A percentile compares a stretch with the other conserved stretches of the same genome.
Evolutionary conservation across 306 rosid species (phyloP).

Genomic region (Gastrolobium bilobum): DNA sequence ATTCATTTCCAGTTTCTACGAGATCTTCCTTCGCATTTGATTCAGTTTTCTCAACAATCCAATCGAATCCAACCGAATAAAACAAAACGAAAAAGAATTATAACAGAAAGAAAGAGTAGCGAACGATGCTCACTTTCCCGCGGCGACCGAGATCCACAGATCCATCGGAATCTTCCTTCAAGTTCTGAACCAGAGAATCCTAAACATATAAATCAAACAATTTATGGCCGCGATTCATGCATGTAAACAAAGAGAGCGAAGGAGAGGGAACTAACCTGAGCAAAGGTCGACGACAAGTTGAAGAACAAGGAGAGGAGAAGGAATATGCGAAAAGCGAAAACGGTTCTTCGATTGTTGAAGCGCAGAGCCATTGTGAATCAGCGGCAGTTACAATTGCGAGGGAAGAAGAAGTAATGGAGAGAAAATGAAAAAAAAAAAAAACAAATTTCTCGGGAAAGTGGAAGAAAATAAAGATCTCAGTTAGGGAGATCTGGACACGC

Average conservation of each 20-base stretch:
- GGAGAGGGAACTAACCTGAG: conserved; percentile 57
- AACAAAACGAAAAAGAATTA: conserved; percentile 6
- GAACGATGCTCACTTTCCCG: conserved; percentile 63
- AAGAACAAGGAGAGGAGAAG: conserved; percentile 49
- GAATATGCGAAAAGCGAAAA: conserved; percentile 49
- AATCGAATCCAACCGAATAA: conserved; percentile 13
- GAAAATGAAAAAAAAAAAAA: conserved; percentile 8
- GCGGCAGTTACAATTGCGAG: conserved; percentile 20
- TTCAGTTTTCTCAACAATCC: conserved; percentile 21
- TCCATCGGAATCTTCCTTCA: conserved; percentile 57
- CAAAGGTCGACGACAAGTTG: conserved; percentile 45
- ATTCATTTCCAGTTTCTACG: conserved; percentile 3
- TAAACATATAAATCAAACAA: conserved; percentile 17
- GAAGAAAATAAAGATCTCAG: conserved; percentile 1
- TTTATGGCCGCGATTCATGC: conserved; percentile 19
- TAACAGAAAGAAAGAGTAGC: neutral
- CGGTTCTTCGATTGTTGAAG: conserved; percentile 40
- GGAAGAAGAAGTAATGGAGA: conserved; percentile 12
- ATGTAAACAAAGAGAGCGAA: neutral
- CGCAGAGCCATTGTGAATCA: conserved; percentile 54
- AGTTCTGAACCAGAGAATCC: conserved; percentile 61
- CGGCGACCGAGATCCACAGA: conserved; percentile 92
- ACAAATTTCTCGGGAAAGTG: conserved; percentile 30
- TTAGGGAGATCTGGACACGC: conserved; percentile 17
- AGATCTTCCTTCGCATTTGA: neutral